A percentile compares a stretch with the other conserved stretches of the same genome.
Evolutionary conservation across 352 stramenopile species (phyloP).

Genomic region (Globisporangium paroecandrum): DNA sequence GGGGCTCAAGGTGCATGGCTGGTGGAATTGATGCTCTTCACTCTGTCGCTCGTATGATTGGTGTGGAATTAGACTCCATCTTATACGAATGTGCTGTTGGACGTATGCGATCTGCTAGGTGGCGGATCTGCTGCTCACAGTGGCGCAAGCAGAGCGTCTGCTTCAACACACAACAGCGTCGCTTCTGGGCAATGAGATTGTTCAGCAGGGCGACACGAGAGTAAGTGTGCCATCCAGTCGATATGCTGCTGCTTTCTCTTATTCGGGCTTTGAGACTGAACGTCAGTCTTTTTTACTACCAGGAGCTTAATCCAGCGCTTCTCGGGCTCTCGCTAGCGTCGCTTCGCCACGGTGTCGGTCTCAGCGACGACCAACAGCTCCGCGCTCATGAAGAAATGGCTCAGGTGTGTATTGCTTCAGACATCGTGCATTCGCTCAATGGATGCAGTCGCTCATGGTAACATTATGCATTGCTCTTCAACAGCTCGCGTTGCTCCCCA

Average conservation of each 20-base stretch:
- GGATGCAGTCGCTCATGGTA: background rate
- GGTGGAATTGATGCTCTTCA: background rate
- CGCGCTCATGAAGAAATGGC: constrained; percentile 21
- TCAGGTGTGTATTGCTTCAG: constrained; percentile 19
- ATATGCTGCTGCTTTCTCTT: background rate
- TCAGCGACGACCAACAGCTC: constrained; percentile 18
- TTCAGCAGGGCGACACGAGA: constrained; percentile 1
- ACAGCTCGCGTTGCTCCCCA: constrained; percentile 28
- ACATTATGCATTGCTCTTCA: background rate
- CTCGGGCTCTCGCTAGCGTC: constrained; percentile 24
- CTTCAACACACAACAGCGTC: constrained; percentile 10
- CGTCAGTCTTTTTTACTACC: background rate
- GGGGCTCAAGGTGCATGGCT: constrained; percentile 12
- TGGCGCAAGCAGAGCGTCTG: constrained; percentile 29
- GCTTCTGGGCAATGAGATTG: background rate
- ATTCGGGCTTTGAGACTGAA: background rate
- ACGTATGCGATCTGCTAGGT: background rate
- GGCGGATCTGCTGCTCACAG: constrained; percentile 29
- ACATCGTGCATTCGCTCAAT: background rate
- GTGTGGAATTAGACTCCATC: background rate
- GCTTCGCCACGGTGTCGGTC: constrained; percentile 20
- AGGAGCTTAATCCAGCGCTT: constrained; percentile 8
- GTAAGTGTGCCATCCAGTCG: background rate
- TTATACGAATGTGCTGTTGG: background rate
- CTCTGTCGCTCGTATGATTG: background rate